Evolutionary conservation across 1,139 yeast genomes (phyloP).

Genomic region (Zhuliangozyma blackwelliae): DNA sequence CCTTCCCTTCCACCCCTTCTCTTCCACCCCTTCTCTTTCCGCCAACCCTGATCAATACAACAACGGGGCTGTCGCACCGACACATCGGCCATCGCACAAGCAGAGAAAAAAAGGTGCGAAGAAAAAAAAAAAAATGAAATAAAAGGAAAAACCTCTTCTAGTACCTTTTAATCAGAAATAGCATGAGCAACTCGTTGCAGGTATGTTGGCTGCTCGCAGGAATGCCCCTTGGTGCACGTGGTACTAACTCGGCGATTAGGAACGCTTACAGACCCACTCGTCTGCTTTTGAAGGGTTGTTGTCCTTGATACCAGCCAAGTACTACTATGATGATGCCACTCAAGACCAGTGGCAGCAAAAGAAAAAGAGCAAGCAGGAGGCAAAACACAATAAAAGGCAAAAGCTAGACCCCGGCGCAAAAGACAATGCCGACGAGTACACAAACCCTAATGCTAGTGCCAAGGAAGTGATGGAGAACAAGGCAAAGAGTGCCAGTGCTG

Average conservation of each 20-base stretch:
- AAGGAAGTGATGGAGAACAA: conserved; percentile 59
- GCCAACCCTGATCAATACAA: too few relatives aligned
- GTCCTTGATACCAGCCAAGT: conserved; percentile 90
- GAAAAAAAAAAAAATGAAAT: conserved; percentile 1
- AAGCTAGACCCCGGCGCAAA: conserved; percentile 71
- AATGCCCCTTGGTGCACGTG: conserved; percentile 22
- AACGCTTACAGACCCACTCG: conserved; percentile 78
- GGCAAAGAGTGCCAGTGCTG: conserved; percentile 56
- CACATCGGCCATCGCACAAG: too few relatives aligned
- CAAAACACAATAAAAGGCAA: conserved; percentile 55
- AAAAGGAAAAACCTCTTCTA: conserved; percentile 1
- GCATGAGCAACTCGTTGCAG: conserved; percentile 7
- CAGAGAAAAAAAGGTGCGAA: background rate
- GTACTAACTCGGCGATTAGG: conserved; percentile 44
- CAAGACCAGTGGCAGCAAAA: conserved; percentile 88
- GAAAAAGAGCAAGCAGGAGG: conserved; percentile 67
- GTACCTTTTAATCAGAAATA: background rate
- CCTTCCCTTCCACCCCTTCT: too few relatives aligned
- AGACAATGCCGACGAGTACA: conserved; percentile 39
- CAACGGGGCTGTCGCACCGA: too few relatives aligned
- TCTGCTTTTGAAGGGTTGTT: conserved; percentile 86
- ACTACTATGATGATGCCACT: conserved; percentile 76
- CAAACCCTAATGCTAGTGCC: conserved; percentile 50
- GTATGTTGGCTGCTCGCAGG: background rate
- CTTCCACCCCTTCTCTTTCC: too few relatives aligned